Base-by-base conservation (phyloP, 441 rosid genomes). In the Erodium moschatum region DNA sequence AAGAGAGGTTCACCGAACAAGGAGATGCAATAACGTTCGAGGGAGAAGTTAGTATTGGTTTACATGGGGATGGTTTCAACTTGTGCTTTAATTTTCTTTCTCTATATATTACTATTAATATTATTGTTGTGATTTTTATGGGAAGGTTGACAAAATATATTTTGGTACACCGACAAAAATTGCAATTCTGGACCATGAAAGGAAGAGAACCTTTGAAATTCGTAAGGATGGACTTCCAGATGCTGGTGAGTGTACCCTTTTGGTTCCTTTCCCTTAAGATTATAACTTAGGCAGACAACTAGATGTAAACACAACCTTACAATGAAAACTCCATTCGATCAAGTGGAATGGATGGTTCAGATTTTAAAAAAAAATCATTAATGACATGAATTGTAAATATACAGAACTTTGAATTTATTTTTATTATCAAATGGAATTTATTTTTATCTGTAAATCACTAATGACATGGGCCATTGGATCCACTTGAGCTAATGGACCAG, bases 201-300 rank as follows among this genome's bases (percentile, higher is more conserved):
- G 80, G 72, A 82, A 82, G 75, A 74, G 85, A 58, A 82, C 85
- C 6, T 80, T 78, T 60, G 85, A 70, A 10, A 60, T 82, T 72
- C 74, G 79, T n/a, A 82, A 82, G 69, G 85, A 82, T 70, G 85
- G 85, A 65, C 82, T 82, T 24, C 83, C 85, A 35, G 85, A 82
- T 75, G 85, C 83, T 5, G 85, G 85, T 82, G 69, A 76, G 82
- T 65, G 56, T 13, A n/a, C 19, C 16, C 18, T 50, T 40, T 40
- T 40, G 46, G 5, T 40, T 40, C 38, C 38, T 33, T 33, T 33
- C 38, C 0, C 38, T 33, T 33, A 33, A 33, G 38, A 29, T 29
- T 29, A 29, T 29, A 4, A 29, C 33, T 29, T 29, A 29, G 4
- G 33, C 33, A 4, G n/a, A n/a, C n/a, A n/a, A n/a, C n/a, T n/a